Evolutionary conservation across 495 filamentous ascomycete species (phyloP).

Genomic region (Aspergillus egyptiacus): DNA sequence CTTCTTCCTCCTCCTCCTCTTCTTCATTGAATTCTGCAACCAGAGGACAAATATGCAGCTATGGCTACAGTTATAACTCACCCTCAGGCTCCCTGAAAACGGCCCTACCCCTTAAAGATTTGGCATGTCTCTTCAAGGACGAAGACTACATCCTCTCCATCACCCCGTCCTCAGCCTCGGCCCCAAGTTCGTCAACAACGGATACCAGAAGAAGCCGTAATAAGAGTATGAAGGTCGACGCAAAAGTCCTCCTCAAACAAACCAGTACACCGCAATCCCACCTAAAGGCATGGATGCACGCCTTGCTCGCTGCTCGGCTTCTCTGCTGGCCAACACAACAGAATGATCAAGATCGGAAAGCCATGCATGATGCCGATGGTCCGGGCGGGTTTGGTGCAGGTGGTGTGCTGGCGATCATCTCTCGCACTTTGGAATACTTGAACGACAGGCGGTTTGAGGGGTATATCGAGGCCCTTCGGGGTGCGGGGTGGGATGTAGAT

Average conservation of each 20-base stretch:
- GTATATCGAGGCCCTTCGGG: slow-evolving; percentile 34
- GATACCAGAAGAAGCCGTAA: too few relatives aligned
- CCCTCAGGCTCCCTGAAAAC: slow-evolving; percentile 10
- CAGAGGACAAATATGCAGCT: neutral
- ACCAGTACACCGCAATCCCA: slow-evolving; percentile 43
- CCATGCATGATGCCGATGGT: slow-evolving; percentile 2
- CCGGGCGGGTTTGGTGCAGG: too few relatives aligned
- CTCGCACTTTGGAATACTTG: slow-evolving; percentile 29
- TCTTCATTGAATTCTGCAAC: too few relatives aligned
- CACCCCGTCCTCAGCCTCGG: neutral
- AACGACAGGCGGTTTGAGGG: slow-evolving; percentile 37
- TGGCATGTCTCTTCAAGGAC: slow-evolving; percentile 22
- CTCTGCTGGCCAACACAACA: too few relatives aligned
- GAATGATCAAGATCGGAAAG: neutral
- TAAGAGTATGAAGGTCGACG: neutral
- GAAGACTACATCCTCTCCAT: slow-evolving; percentile 33
- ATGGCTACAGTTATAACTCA: neutral
- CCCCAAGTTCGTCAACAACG: too few relatives aligned
- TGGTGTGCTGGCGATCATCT: slow-evolving; percentile 4
- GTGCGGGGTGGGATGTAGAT: slow-evolving; percentile 56
- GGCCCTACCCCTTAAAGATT: slow-evolving; percentile 13
- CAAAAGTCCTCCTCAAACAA: slow-evolving; percentile 57
- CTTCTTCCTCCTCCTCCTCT: slow-evolving; percentile 2
- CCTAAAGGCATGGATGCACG: slow-evolving; percentile 70
- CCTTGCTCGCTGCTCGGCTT: slow-evolving; percentile 49